Base-by-base conservation (phyloP, 1,284 basidiomycete species). In the Malassezia caprae region DNA sequence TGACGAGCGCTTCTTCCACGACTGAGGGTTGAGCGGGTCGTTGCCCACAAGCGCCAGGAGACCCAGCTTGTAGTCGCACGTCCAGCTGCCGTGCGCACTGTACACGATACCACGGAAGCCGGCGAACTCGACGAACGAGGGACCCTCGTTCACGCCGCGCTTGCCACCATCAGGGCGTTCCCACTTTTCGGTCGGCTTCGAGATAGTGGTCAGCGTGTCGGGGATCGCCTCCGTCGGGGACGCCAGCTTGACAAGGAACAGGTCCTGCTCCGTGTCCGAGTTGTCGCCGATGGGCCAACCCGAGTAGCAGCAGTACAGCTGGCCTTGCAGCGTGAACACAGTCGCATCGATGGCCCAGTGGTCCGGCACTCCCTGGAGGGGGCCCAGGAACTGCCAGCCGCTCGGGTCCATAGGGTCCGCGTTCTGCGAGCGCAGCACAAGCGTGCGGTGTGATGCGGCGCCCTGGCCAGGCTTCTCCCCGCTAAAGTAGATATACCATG, bases 31-130 rank as follows among this genome's bases (percentile, higher is more conserved):
- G 30, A 50, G 32, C 13, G 55, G 55, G 45, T 57, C 42, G 39
- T 43, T 27, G 30, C 55, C 55, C 8, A 46, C 43, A 12, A 52
- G 46, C 27, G 24, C n/a, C 15, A 57, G 35, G 11, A 57, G 43
- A 35, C 55, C 55, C 13, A 57, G 43, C 46, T 57, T 57, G 55
- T 57, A 57, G 44, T 57, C 55, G 41, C 50, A 57, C 11, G 55
- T 57, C 55, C 55, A 57, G 55, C 55, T 57, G 21, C 55, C 55
- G 45, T 57, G 55, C n/a, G 55, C 55, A 52, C 55, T 57, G 55
- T 52, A 57, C 44, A 57, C 55, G 13, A 57, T 51, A 21, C 55
- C 55, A 8, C 35, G 28, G 55, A 57, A 39, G 28, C 40, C 49
- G 11, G 30, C n/a, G 11, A 52, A 21, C n/a, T 40, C 31, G 27